These are phyloP conservation scores for Pestalotiopsis sp. DNA, from an alignment of 2,329 filamentous ascomycete species.

Conservation along the genomic window DNA sequence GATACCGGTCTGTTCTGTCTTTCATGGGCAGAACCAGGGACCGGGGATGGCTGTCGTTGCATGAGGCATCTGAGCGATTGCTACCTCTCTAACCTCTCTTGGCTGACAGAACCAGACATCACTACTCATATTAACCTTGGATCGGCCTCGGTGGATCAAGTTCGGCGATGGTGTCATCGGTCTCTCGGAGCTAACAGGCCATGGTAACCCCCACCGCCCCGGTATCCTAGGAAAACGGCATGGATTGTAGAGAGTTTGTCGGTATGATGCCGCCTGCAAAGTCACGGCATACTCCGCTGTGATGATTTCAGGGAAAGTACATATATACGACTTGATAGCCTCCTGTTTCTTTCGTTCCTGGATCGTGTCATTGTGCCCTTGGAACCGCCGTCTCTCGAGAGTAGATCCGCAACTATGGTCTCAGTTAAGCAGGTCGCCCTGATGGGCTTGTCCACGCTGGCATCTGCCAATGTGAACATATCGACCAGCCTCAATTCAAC, in stretches of 20 bases:
- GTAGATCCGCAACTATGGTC: not conserved
- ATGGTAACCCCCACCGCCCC: not conserved
- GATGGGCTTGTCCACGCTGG: slow-evolving; percentile 42
- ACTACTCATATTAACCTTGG: not conserved
- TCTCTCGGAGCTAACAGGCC: not conserved
- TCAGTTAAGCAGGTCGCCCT: not conserved
- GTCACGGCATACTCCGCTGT: not conserved
- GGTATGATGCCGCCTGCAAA: not conserved
- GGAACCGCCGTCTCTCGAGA: not conserved
- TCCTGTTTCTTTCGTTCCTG: not conserved
- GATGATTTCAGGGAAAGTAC: not conserved
- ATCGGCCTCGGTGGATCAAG: not conserved
- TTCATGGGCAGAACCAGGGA: not conserved
- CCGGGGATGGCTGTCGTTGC: not conserved
- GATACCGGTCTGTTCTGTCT: not conserved
- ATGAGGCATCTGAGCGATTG: not conserved
- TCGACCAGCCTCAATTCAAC: slow-evolving; percentile 50
- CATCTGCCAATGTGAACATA: slow-evolving; percentile 61
- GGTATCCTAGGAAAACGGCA: not conserved
- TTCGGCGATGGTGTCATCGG: not conserved
- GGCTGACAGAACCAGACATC: not conserved
- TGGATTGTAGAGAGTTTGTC: not conserved
- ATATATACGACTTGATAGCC: not conserved
- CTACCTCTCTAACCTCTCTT: not conserved
- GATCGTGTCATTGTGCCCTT: not conserved